These are phyloP conservation scores for Pythium folliculosum DNA, from an alignment of 352 stramenopile genomes.

Conservation along the genomic window DNA sequence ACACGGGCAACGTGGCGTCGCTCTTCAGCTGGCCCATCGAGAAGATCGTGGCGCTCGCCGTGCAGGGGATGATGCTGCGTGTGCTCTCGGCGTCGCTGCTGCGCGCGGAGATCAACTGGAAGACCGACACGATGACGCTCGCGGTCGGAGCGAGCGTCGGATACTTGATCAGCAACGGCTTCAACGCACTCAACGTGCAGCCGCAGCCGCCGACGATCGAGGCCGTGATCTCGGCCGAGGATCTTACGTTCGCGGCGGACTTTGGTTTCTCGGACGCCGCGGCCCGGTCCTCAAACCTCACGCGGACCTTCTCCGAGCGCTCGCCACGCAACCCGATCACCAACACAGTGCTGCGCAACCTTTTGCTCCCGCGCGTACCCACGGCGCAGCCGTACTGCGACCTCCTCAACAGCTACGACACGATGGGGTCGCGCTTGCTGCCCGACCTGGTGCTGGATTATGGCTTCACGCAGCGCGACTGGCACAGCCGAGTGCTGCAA, in stretches of 20 bases:
- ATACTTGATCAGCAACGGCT: slow-evolving; percentile 7
- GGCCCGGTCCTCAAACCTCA: neutral
- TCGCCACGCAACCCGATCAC: neutral
- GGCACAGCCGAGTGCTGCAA: slow-evolving; percentile 1
- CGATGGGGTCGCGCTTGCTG: neutral
- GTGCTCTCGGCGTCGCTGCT: neutral
- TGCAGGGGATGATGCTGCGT: neutral
- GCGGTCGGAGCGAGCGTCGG: neutral
- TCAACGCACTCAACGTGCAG: slow-evolving; percentile 18
- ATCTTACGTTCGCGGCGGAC: neutral
- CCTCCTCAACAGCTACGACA: neutral
- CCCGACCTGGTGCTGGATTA: neutral
- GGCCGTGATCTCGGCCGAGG: neutral
- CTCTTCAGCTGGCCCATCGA: slow-evolving; percentile 1
- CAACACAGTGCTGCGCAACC: neutral
- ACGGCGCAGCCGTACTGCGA: neutral
- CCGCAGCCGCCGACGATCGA: neutral
- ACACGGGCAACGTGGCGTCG: slow-evolving; percentile 11
- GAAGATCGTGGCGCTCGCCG: neutral
- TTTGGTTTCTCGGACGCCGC: no score
- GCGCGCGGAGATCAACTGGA: neutral
- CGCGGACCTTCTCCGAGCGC: neutral
- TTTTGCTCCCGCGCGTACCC: neutral
- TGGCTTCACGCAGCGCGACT: slow-evolving; percentile 7
- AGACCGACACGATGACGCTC: neutral